phyloP scores from a whole-genome alignment of 305 asterid genomes.

The Fraxinus angustifolia region DNA sequence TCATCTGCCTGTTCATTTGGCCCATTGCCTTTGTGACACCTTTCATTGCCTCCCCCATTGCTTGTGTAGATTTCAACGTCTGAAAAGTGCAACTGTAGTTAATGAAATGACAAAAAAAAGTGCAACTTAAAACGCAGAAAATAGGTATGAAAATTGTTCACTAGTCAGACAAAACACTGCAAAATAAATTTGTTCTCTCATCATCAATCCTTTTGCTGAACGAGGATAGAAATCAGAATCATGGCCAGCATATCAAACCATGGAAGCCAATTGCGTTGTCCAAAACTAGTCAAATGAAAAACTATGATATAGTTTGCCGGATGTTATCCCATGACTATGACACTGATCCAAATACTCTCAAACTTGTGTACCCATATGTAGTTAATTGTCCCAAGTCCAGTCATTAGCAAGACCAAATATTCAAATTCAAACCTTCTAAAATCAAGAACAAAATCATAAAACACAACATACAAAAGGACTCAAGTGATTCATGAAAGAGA shows the following conservation, averaged over 20 bases:
- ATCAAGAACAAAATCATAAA: background rate
- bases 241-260: background rate
- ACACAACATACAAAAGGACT: background rate
- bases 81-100: slow-evolving; percentile 21
- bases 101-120: background rate
- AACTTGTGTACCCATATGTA: background rate
- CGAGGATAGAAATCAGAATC: background rate
- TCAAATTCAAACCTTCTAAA: background rate
- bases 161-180: background rate
- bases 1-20: slow-evolving; percentile 98
- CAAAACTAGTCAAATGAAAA: background rate
- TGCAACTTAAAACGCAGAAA: background rate
- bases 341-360: background rate
- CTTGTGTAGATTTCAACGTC: slow-evolving; percentile 98
- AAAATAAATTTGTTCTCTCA: background rate
- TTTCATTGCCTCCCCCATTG: slow-evolving; percentile 99
- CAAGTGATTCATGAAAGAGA: background rate
- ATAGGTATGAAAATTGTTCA: background rate
- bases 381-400: background rate
- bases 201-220: background rate
- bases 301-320: background rate
- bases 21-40: slow-evolving; percentile 99
- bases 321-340: background rate
- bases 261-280: background rate
- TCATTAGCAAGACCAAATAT: background rate